Conservation (phyloP, 495 filamentous ascomycete species). For the Lophiostoma macrostomum region DNA sequence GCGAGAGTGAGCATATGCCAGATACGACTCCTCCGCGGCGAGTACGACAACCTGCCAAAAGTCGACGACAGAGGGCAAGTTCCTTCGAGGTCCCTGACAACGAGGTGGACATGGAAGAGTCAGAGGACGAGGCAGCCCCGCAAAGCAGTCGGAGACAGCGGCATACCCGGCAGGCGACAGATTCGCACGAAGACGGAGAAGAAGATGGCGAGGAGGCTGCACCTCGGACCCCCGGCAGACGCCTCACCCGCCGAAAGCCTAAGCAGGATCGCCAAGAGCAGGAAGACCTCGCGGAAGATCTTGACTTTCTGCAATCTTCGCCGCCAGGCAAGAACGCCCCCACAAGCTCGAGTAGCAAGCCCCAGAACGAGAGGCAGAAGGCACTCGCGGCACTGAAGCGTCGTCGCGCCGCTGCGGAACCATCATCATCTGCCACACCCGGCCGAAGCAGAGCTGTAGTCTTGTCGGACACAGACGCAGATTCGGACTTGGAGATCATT, state of each 20-base stretch:
- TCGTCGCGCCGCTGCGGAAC: constrained; percentile 28
- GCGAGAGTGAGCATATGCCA: constrained; percentile 5
- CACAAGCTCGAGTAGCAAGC: constrained; percentile 16
- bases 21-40: neutral
- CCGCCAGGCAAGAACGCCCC: constrained; percentile 15
- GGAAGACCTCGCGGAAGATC: constrained; percentile 40
- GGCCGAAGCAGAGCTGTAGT: constrained; percentile 2
- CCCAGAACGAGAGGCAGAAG: constrained; percentile 24
- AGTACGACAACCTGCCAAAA: neutral
- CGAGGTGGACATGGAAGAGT: constrained; percentile 18
- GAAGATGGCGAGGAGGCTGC: constrained; percentile 30
- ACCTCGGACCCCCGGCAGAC: neutral
- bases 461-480: constrained; percentile 14
- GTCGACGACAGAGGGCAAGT: neutral
- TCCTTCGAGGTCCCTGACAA: constrained; percentile 22
- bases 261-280: constrained; percentile 23
- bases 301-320: constrained; percentile 38
- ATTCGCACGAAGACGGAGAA: neutral
- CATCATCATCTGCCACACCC: constrained; percentile 7
- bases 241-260: neutral
- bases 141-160: constrained; percentile 1
- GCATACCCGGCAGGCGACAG: neutral
- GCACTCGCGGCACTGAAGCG: constrained; percentile 39
- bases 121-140: constrained; percentile 14
- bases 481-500: constrained; percentile 18